These are phyloP conservation scores for Ceratocystis eucalypticola DNA, from an alignment of 2,329 filamentous ascomycete species.

Conservation along the genomic window DNA sequence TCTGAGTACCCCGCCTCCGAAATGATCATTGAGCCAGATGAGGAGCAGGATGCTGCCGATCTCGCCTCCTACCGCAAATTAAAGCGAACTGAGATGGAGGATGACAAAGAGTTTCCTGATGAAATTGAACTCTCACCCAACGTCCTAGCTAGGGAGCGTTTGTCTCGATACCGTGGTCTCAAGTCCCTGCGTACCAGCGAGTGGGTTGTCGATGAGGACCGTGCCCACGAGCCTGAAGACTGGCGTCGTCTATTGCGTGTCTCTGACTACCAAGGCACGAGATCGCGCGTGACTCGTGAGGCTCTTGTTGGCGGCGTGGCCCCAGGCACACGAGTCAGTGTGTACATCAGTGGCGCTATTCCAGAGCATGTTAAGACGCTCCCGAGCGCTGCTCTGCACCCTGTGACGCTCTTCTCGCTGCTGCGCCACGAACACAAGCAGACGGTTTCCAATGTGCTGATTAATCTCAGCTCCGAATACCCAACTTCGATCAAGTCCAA, in stretches of 20 bases:
- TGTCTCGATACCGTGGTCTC: slow-evolving; percentile 76
- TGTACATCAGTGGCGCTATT: slow-evolving; percentile 52
- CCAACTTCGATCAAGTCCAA: slow-evolving; percentile 73
- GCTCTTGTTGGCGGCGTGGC: slow-evolving; percentile 77
- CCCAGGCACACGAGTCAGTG: slow-evolving; percentile 67
- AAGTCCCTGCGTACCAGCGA: slow-evolving; percentile 79
- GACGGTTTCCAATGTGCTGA: slow-evolving; percentile 75
- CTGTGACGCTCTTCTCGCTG: slow-evolving; percentile 69
- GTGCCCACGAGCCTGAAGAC: slow-evolving; percentile 72
- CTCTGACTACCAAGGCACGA: slow-evolving; percentile 76
- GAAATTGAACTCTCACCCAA: slow-evolving; percentile 90
- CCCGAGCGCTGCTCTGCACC: slow-evolving; percentile 36
- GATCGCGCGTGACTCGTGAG: slow-evolving; percentile 63
- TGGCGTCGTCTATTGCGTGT: slow-evolving; percentile 79
- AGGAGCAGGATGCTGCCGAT: slow-evolving; percentile 64
- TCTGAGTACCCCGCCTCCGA: slow-evolving; percentile 92
- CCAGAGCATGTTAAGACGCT: slow-evolving; percentile 33
- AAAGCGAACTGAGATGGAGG: slow-evolving; percentile 67
- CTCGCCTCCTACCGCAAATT: slow-evolving; percentile 68
- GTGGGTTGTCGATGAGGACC: slow-evolving; percentile 84
- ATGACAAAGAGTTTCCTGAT: slow-evolving; percentile 91
- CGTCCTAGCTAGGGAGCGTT: slow-evolving; percentile 69
- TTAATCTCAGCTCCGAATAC: slow-evolving; percentile 70
- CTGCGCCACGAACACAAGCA: slow-evolving; percentile 92
- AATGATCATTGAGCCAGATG: slow-evolving; percentile 74